Evolutionary conservation across 495 filamentous ascomycete species (phyloP).

Genomic region (Aspergillus nanangensis): DNA sequence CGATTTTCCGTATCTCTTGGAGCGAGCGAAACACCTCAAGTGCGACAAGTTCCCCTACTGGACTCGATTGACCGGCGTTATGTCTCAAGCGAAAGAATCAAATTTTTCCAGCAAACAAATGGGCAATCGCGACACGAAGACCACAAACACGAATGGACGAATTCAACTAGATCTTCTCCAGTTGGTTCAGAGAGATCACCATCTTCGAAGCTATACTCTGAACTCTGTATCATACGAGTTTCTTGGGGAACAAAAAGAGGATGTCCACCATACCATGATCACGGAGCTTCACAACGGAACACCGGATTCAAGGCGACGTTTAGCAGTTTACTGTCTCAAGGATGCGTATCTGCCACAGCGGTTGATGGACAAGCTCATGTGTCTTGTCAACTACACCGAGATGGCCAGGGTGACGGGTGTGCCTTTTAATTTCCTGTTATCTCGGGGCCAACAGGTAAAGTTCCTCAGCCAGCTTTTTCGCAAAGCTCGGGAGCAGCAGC

Average conservation of each 20-base stretch:
- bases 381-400: slow-evolving; percentile 95
- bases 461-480: slow-evolving; percentile 97
- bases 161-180: slow-evolving; percentile 93
- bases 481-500: slow-evolving; percentile 83
- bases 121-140: slow-evolving; percentile 90
- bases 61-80: slow-evolving; percentile 65
- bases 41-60: slow-evolving; percentile 73
- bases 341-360: slow-evolving; percentile 95
- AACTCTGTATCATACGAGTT: slow-evolving; percentile 98
- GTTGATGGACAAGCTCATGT: slow-evolving; percentile 96
- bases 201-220: slow-evolving; percentile 92
- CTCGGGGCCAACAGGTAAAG: slow-evolving; percentile 93
- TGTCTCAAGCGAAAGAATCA: slow-evolving; percentile 64
- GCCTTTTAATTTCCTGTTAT: slow-evolving; percentile 90
- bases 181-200: slow-evolving; percentile 88
- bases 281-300: slow-evolving; percentile 96
- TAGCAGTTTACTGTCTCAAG: slow-evolving; percentile 96
- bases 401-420: slow-evolving; percentile 99
- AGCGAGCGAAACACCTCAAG: slow-evolving; percentile 82
- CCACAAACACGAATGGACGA: slow-evolving; percentile 90
- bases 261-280: slow-evolving; percentile 99
- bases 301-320: slow-evolving; percentile 78
- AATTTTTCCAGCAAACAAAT: slow-evolving; percentile 98
- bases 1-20: slow-evolving; percentile 94
- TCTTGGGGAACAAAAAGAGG: slow-evolving; percentile 95